Conservation (phyloP, 2,329 filamentous ascomycete genomes). For the Coniochaeta prunicola region DNA sequence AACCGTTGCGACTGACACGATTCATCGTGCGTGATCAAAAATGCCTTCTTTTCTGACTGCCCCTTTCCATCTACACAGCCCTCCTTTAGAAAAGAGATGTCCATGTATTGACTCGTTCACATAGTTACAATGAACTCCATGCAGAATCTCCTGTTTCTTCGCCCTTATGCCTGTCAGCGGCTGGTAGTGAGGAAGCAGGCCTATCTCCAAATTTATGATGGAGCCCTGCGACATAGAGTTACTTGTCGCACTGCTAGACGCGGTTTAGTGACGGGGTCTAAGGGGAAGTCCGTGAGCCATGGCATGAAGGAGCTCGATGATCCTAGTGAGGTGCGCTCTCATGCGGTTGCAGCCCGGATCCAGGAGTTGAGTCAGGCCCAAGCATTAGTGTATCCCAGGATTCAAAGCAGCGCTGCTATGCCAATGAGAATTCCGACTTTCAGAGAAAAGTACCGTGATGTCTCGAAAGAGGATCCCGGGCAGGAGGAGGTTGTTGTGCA, state of each 20-base stretch:
- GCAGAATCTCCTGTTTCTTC: slow-evolving; percentile 41
- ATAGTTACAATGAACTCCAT: slow-evolving; percentile 34
- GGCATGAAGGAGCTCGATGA: background rate
- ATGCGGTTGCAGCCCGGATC: slow-evolving; percentile 27
- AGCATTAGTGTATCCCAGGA: slow-evolving; percentile 49
- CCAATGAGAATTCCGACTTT: slow-evolving; percentile 31
- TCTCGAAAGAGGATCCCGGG: slow-evolving; percentile 10
- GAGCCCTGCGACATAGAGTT: slow-evolving; percentile 22
- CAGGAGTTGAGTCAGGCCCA: slow-evolving; percentile 43
- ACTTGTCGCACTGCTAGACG: background rate
- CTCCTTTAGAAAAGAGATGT: background rate
- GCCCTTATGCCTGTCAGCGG: slow-evolving; percentile 43
- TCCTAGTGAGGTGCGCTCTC: slow-evolving; percentile 1
- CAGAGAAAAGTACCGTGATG: slow-evolving; percentile 22
- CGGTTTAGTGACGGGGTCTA: slow-evolving; percentile 5
- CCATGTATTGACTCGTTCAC: background rate
- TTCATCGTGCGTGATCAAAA: slow-evolving; percentile 43
- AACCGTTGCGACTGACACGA: slow-evolving; percentile 53
- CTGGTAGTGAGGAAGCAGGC: slow-evolving; percentile 14
- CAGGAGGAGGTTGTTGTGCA: slow-evolving; percentile 23
- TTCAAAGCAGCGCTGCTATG: slow-evolving; percentile 21
- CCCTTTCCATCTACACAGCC: background rate
- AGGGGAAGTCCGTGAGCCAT: background rate
- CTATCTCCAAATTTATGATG: slow-evolving; percentile 43
- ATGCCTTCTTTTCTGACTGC: slow-evolving; percentile 39